Base-by-base conservation (phyloP, 768 basidiomycete genomes). In the Russula compacta region DNA sequence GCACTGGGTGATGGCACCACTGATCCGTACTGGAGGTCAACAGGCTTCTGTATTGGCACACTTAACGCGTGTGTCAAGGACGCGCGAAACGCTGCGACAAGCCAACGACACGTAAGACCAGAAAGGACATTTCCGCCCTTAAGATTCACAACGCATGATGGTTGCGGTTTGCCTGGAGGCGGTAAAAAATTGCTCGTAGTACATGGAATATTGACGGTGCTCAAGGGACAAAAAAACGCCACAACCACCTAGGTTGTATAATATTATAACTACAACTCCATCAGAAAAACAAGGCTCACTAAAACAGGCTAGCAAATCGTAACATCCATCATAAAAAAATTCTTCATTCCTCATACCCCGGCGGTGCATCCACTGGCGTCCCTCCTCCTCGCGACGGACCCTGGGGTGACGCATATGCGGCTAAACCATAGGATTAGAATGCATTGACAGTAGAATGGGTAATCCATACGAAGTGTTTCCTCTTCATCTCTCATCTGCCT, bases 401-500 rank as follows among this genome's bases (percentile, higher is more conserved):
- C 43, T 42, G 65, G n/a, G 59, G 68, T 48, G 63, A 62, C 50
- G 63, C 69, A 63, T 58, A 66, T 21, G 56, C 62, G 19, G 67
- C 67, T 67, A 53, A 53, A 44, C 32, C 1, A 44, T 2, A 35
- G 33, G 35, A 36, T 62, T 24, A 59, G 58, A 52, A 47, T 24
- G 15, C 8, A 14, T 36, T 14, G 32, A 32, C 9, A 39, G 19
- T 12, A 7, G 21, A 29, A 29, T 12, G 29, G 12, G 14, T 17
- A 19, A 35, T 81, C 86, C 86, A 65, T 67, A 87, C 86, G 86
- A 39, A 84, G 73, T 2, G 79, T 79, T 56, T 86, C 84, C 55
- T 83, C 80, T 17, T 84, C 81, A 51, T 83, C 82, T 14, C 67
- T 68, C 50, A 74, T 72, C 70, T 83, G 83, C 50, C 86, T 75